Percentiles rank a stretch among this genome's conserved stretches.
phyloP scores from a whole-genome alignment of 1,284 basidiomycete genomes.

The Cutaneotrichosporon dermatis region DNA sequence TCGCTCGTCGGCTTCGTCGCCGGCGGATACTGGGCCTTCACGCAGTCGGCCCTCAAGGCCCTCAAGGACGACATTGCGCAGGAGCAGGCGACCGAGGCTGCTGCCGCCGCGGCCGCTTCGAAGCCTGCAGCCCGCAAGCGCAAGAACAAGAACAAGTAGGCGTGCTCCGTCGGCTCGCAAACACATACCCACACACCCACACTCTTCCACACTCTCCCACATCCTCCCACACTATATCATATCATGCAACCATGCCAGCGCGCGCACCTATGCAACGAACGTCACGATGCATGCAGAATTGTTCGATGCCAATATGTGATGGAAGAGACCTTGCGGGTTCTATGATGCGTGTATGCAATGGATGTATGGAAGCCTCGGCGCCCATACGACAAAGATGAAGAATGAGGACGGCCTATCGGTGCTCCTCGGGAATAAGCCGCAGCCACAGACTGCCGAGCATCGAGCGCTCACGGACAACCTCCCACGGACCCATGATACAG shows the following conservation, averaged over 20 bases:
- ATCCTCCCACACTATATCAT: no score
- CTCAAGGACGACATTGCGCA: constrained; percentile 32
- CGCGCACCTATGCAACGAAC: neutral
- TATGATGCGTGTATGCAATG: neutral
- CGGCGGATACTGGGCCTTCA: constrained; percentile 59
- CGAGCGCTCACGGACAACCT: constrained; percentile 45
- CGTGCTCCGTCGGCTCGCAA: no score
- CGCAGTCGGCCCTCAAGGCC: constrained; percentile 50
- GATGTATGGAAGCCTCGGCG: no score
- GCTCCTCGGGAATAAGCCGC: constrained; percentile 29
- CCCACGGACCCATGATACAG: constrained; percentile 39
- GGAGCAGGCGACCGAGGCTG: constrained; percentile 11
- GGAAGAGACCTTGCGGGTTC: neutral
- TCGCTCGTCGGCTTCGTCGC: constrained; percentile 64
- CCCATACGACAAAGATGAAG: no score
- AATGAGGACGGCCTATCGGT: neutral
- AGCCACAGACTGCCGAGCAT: constrained; percentile 48
- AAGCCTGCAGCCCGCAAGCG: constrained; percentile 4
- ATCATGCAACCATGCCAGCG: neutral
- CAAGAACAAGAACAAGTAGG: constrained; percentile 17
- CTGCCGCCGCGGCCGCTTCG: neutral
- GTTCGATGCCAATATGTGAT: neutral
- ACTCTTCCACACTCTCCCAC: no score
- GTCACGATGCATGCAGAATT: constrained; percentile 5
- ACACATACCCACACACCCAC: no score